Evolutionary conservation across 2,329 filamentous ascomycete genomes (phyloP).

Genomic region (Phaeosphaeriaceae sp.): DNA sequence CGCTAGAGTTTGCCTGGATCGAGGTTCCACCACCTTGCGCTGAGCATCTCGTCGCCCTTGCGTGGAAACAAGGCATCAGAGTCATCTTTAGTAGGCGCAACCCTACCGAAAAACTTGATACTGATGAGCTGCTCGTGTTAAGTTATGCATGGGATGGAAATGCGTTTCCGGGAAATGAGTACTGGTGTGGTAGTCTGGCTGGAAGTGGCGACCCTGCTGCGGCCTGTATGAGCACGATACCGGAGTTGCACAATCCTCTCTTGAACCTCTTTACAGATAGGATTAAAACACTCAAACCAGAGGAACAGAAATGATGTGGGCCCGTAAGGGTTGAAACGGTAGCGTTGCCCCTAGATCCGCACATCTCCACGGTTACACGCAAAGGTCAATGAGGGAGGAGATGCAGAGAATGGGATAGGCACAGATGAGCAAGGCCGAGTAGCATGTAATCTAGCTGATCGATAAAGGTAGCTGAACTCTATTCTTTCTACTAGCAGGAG

Average conservation of each 20-base stretch:
- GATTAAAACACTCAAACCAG: not conserved
- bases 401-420: too few relatives aligned
- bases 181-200: conserved; percentile 8
- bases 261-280: conserved; percentile 9
- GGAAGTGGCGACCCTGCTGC: conserved; percentile 13
- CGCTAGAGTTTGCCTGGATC: conserved; percentile 12
- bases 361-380: too few relatives aligned
- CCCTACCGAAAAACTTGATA: conserved; percentile 9
- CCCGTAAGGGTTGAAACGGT: not conserved
- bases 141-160: conserved; percentile 16
- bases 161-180: conserved; percentile 14
- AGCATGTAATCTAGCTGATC: too few relatives aligned
- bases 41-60: not conserved
- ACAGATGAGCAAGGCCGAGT: too few relatives aligned
- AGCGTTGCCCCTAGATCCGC: too few relatives aligned
- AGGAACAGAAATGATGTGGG: not conserved
- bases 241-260: conserved; percentile 14
- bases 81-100: conserved; percentile 14
- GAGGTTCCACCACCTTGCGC: not conserved
- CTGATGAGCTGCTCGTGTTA: conserved; percentile 10
- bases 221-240: conserved; percentile 15
- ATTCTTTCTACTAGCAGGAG: too few relatives aligned
- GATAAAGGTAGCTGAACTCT: too few relatives aligned
- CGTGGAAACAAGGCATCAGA: conserved; percentile 5
- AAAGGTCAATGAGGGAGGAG: too few relatives aligned